Percentiles rank a stretch among this genome's conserved stretches.
Evolutionary conservation across 148 eudicot species (phyloP).

Genomic region (Cornus florida): DNA sequence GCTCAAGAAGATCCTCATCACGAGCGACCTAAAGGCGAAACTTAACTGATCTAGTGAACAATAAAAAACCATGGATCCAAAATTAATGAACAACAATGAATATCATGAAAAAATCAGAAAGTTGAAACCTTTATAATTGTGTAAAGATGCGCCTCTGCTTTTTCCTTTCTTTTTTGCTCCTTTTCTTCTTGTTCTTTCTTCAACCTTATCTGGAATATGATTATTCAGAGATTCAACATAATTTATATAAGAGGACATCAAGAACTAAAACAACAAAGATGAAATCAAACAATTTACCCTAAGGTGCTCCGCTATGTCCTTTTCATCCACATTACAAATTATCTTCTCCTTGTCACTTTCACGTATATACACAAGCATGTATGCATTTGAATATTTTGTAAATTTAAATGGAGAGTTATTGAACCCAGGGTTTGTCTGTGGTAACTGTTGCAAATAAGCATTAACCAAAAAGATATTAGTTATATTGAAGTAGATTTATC

Average conservation of each 20-base stretch:
- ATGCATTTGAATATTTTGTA: slow-evolving; percentile 86
- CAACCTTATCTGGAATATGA: slow-evolving; percentile 56
- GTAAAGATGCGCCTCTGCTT: slow-evolving; percentile 86
- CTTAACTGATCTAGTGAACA: background rate
- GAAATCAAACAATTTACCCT: slow-evolving; percentile 42
- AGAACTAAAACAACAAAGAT: background rate
- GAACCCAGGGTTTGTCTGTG: slow-evolving; percentile 75
- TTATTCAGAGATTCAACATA: background rate
- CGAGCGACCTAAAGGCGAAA: slow-evolving; percentile 61
- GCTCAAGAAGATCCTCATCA: slow-evolving; percentile 70
- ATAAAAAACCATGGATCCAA: background rate
- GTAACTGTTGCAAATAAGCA: slow-evolving; percentile 45
- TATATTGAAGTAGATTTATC: background rate
- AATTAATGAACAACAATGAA: background rate
- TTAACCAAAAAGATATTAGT: slow-evolving; percentile 1
- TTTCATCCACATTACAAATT: slow-evolving; percentile 83
- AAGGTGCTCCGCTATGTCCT: slow-evolving; percentile 88
- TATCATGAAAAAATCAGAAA: background rate
- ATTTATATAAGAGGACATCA: background rate
- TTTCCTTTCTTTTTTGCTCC: slow-evolving; percentile 70
- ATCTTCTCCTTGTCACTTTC: slow-evolving; percentile 89
- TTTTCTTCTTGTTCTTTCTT: slow-evolving; percentile 85
- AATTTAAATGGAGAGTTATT: slow-evolving; percentile 81
- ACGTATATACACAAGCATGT: slow-evolving; percentile 91
- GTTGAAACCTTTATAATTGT: slow-evolving; percentile 76